Evolutionary conservation across 305 asterid species (phyloP).

Genomic region (Fraxinus floribunda): DNA sequence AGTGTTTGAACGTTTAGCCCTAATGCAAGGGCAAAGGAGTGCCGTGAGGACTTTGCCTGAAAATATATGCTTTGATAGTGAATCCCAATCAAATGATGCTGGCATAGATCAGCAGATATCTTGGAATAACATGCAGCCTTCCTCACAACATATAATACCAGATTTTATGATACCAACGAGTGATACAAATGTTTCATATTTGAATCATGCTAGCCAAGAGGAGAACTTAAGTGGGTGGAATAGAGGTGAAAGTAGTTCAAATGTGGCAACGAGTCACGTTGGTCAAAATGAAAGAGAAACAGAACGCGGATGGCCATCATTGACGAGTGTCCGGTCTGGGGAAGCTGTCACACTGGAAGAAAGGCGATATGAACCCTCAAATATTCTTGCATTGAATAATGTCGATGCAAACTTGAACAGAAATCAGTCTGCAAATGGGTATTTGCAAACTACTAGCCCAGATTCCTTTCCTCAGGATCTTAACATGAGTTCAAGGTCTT

Average conservation of each 20-base stretch:
- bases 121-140: slow-evolving; percentile 57
- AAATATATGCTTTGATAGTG: slow-evolving; percentile 60
- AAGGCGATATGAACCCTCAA: slow-evolving; percentile 35
- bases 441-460: slow-evolving; percentile 40
- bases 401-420: slow-evolving; percentile 31
- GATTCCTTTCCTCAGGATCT: slow-evolving; percentile 48
- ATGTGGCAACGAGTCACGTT: slow-evolving; percentile 39
- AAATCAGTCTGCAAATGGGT: slow-evolving; percentile 32
- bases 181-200: slow-evolving; percentile 34
- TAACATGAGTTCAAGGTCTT: slow-evolving; percentile 42
- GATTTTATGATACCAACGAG: slow-evolving; percentile 45
- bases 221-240: slow-evolving; percentile 54
- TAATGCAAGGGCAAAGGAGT: slow-evolving; percentile 86
- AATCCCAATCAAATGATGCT: slow-evolving; percentile 56
- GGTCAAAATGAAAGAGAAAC: slow-evolving; percentile 43
- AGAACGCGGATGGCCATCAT: slow-evolving; percentile 47
- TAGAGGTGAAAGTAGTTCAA: slow-evolving; percentile 70
- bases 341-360: slow-evolving; percentile 40
- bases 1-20: slow-evolving; percentile 35
- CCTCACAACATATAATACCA: slow-evolving; percentile 51
- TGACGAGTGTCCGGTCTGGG: slow-evolving; percentile 32
- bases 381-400: slow-evolving; percentile 42
- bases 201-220: slow-evolving; percentile 41
- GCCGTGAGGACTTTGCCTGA: slow-evolving; percentile 66
- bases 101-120: slow-evolving; percentile 63